Base-by-base conservation (phyloP, 2,329 filamentous ascomycete genomes). In the Diaporthe destruens region DNA sequence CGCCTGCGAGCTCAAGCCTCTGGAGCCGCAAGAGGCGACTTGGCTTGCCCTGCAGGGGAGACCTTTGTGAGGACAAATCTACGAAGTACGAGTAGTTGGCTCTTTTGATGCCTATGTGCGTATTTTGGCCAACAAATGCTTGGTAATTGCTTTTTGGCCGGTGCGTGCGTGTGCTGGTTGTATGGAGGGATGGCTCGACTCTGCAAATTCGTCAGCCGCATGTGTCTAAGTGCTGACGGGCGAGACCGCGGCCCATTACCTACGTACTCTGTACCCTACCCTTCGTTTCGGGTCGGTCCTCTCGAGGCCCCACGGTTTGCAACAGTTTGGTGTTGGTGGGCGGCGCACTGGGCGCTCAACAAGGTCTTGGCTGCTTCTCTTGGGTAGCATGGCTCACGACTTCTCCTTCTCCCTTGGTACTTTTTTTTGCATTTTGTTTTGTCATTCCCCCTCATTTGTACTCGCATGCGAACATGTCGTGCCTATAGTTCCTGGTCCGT, bases 281-380 rank as follows among this genome's bases (percentile, higher is more conserved):
- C 16, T 42, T 18, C 32, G 29, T 53, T 66, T 66, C 47, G 61
- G 61, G 61, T 66, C 47, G 61, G 61, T 66, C 61, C 47, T 53
- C 47, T 66, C 47, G 61, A 66, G 61, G 53, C 61, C 61, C 61
- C 32, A 18, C 29, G 61, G 61, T 53, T 51, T 25, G 61, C 11
- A 29, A 29, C 20, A 53, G 61, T 66, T 39, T 66, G 61, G 61
- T 66, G 47, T 66, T 66, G 61, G 61, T 66, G 47, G 61, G 32
- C 61, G 53, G n/a, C n/a, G n/a, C n/a, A n/a, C n/a, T n/a, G n/a
- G n/a, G n/a, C n/a, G n/a, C n/a, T n/a, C n/a, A n/a, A n/a, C 61
- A 34, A 36, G 61, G 61, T 66, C 61, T 66, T 66, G 61, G 61
- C 61, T 14, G 32, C 39, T 66, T 66, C 51, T n/a, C 61, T 66